Evolutionary conservation across 208 protist species (phyloP).

Genomic region (Phytomonas francai): DNA sequence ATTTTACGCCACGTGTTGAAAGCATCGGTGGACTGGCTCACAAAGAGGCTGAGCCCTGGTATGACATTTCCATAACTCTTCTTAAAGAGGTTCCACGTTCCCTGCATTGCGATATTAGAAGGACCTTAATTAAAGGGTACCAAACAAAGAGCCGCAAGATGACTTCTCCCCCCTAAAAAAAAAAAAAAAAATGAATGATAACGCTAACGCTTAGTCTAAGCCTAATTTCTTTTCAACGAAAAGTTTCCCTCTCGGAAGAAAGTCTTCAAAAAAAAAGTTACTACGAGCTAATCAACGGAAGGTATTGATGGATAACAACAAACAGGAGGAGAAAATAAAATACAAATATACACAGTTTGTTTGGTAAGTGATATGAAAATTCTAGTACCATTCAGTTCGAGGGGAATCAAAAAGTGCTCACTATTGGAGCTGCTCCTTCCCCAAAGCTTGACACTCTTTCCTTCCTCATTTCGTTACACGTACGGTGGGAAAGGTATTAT

Average conservation of each 20-base stretch:
- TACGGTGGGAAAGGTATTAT: not conserved
- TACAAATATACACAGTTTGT: not conserved
- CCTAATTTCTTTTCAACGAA: not conserved
- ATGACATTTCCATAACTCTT: slow-evolving; percentile 77
- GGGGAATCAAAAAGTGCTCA: not conserved
- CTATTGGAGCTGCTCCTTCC: not conserved
- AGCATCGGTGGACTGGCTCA: slow-evolving; percentile 41
- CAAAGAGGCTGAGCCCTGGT: slow-evolving; percentile 51
- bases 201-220: not conserved
- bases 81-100: slow-evolving; percentile 62
- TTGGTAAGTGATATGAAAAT: not conserved
- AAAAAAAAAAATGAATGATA: slow-evolving; percentile 1
- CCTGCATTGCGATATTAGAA: slow-evolving; percentile 52
- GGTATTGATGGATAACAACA: not conserved
- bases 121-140: slow-evolving; percentile 2
- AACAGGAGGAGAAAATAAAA: not conserved
- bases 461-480: not conserved
- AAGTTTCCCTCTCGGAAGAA: not conserved
- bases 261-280: not conserved
- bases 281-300: not conserved
- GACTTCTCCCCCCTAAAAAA: not conserved
- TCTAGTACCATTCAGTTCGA: not conserved
- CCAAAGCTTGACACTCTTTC: not conserved
- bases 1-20: slow-evolving; percentile 73
- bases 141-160: not conserved